These are phyloP conservation scores for Pythium coloratum DNA, from an alignment of 352 stramenopile species.

Conservation along the genomic window DNA sequence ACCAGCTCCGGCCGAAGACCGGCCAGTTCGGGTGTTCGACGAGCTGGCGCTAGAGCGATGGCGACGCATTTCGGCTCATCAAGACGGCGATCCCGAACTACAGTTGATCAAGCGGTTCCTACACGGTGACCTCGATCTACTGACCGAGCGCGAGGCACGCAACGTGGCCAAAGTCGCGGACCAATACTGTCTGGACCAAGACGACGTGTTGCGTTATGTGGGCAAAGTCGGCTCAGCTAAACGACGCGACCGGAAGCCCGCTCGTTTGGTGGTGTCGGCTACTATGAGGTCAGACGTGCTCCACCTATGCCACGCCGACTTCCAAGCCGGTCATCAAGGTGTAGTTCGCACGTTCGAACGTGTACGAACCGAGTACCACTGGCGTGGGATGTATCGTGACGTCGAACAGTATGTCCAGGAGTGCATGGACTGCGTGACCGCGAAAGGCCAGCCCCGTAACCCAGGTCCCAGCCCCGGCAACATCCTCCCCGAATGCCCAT, in stretches of 20 bases:
- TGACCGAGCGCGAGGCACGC: not conserved
- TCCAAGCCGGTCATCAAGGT: constrained; percentile 22
- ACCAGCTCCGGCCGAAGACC: too few species aligned
- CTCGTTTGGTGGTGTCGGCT: constrained; percentile 12
- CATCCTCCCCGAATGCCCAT: constrained; percentile 17
- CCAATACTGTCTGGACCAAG: constrained; percentile 12
- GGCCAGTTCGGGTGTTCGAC: not conserved
- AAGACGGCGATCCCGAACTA: constrained; percentile 6
- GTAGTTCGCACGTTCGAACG: constrained; percentile 17
- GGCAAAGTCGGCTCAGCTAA: not conserved
- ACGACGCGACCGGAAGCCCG: not conserved
- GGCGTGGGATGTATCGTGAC: constrained; percentile 21
- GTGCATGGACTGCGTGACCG: constrained; percentile 24
- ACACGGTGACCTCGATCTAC: not conserved
- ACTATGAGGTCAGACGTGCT: constrained; percentile 13
- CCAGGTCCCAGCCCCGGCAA: constrained; percentile 18
- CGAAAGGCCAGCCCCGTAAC: constrained; percentile 7
- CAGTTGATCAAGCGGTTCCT: constrained; percentile 2
- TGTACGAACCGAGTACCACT: constrained; percentile 16
- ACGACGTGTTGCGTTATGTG: constrained; percentile 15
- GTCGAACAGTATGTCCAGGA: constrained; percentile 6
- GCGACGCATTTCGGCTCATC: constrained; percentile 9
- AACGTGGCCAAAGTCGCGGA: constrained; percentile 16
- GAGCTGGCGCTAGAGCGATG: constrained; percentile 2
- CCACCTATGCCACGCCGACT: constrained; percentile 12